Evolutionary conservation across 1,284 basidiomycete genomes (phyloP).

Genomic region (Trichosporon faecale): DNA sequence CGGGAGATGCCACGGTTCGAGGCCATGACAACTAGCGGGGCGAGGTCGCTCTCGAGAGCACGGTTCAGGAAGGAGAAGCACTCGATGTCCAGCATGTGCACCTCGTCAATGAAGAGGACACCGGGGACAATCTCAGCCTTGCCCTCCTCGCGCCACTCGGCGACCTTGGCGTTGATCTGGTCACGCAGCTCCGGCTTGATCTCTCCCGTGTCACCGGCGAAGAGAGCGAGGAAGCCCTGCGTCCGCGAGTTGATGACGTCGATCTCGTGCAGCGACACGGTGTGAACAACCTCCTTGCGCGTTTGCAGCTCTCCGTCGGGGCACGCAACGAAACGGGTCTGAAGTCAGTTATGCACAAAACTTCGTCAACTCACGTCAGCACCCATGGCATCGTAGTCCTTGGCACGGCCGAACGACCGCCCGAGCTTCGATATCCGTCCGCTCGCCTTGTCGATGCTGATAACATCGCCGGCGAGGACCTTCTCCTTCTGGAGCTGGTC

Average conservation of each 20-base stretch:
- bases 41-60: conserved; percentile 87
- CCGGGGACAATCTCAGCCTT: conserved; percentile 98
- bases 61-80: conserved; percentile 98
- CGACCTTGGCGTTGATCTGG: conserved; percentile 95
- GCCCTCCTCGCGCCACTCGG: conserved; percentile 97
- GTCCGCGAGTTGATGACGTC: conserved; percentile 99
- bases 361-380: conserved; percentile 70
- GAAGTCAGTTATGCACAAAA: background rate
- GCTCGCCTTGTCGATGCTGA: conserved; percentile 94
- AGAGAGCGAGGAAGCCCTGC: conserved; percentile 71
- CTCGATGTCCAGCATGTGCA: conserved; percentile 99
- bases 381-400: conserved; percentile 98
- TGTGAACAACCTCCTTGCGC: conserved; percentile 93
- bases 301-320: conserved; percentile 98
- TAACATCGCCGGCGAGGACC: conserved; percentile 91
- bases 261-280: conserved; percentile 96
- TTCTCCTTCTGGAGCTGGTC: conserved; percentile 96
- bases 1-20: conserved; percentile 92
- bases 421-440: conserved; percentile 97
- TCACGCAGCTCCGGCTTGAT: conserved; percentile 96
- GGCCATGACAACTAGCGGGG: conserved; percentile 97
- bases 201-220: conserved; percentile 89
- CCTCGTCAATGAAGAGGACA: conserved; percentile 89
- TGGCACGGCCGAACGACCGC: conserved; percentile 87
- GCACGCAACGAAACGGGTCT: conserved; percentile 98